phyloP scores from a whole-genome alignment of 257 asterid genomes.

The Ehretia macrophylla region DNA sequence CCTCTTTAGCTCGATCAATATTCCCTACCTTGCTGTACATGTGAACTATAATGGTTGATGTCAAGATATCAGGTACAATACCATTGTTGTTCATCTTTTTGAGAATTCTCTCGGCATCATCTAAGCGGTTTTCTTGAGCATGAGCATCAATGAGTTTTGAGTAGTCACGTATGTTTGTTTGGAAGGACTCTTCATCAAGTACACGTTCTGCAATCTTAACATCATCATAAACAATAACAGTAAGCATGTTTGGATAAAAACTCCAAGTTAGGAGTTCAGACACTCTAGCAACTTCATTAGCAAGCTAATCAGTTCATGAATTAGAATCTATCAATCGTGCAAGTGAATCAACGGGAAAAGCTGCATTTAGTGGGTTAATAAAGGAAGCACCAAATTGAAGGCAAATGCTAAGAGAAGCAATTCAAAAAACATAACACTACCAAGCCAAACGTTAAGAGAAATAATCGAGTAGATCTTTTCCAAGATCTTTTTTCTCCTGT shows the following conservation, averaged over 20 bases:
- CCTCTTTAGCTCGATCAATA: conserved; percentile 46
- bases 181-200: conserved; percentile 70
- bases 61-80: conserved; percentile 54
- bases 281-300: not conserved
- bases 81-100: conserved; percentile 69
- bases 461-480: too few relatives aligned
- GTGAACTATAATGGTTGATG: conserved; percentile 41
- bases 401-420: too few relatives aligned
- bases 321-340: not conserved
- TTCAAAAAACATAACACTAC: not conserved
- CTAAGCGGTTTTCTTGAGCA: conserved; percentile 41
- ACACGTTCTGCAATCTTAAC: conserved; percentile 71
- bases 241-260: conserved; percentile 6
- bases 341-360: not conserved
- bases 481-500: too few relatives aligned
- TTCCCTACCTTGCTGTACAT: conserved; percentile 73
- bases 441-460: not conserved
- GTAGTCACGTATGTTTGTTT: conserved; percentile 63
- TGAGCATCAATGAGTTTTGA: conserved; percentile 59
- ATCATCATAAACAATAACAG: conserved; percentile 1
- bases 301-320: not conserved
- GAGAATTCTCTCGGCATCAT: conserved; percentile 74
- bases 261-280: not conserved
- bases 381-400: too few relatives aligned
- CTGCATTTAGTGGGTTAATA: not conserved